These are phyloP conservation scores for Orbilia blumenaviensis DNA, from an alignment of 2,329 filamentous ascomycete species.

Conservation along the genomic window DNA sequence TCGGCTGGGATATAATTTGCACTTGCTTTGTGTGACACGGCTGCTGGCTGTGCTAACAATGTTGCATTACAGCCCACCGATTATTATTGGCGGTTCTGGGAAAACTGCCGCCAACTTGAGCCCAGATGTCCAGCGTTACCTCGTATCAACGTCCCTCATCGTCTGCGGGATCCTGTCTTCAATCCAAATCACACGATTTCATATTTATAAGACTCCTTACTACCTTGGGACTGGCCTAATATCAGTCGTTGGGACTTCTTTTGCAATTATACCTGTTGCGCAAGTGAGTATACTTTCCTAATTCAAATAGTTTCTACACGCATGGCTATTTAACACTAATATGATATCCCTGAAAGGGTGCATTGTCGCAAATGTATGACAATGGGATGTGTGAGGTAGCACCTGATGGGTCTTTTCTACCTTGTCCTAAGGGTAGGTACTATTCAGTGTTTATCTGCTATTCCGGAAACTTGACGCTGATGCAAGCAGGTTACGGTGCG, in stretches of 20 bases:
- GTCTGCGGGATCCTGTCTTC: conserved; percentile 72
- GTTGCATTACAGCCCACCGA: conserved; percentile 64
- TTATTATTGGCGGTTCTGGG: conserved; percentile 68
- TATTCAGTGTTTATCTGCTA: neutral
- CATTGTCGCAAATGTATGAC: conserved; percentile 76
- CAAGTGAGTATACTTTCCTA: conserved; percentile 58
- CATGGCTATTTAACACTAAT: neutral
- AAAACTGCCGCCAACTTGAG: conserved; percentile 68
- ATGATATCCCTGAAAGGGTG: conserved; percentile 63
- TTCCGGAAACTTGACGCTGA: conserved; percentile 6
- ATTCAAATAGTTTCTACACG: neutral
- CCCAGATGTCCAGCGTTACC: conserved; percentile 68
- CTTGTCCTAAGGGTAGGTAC: conserved; percentile 31
- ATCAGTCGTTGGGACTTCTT: conserved; percentile 77
- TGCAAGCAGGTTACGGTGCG: conserved; percentile 70
- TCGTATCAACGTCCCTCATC: conserved; percentile 75
- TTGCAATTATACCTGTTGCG: conserved; percentile 77
- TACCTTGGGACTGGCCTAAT: conserved; percentile 77
- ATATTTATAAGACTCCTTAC: conserved; percentile 68
- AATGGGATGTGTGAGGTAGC: conserved; percentile 70
- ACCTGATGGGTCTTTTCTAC: conserved; percentile 34
- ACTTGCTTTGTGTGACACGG: too few relatives aligned
- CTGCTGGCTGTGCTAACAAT: conserved; percentile 60
- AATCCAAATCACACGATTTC: conserved; percentile 73
- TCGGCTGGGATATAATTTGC: too few relatives aligned